Evolutionary conservation across 2,329 filamentous ascomycete species (phyloP).

Genomic region (Cladosporium colombiae): DNA sequence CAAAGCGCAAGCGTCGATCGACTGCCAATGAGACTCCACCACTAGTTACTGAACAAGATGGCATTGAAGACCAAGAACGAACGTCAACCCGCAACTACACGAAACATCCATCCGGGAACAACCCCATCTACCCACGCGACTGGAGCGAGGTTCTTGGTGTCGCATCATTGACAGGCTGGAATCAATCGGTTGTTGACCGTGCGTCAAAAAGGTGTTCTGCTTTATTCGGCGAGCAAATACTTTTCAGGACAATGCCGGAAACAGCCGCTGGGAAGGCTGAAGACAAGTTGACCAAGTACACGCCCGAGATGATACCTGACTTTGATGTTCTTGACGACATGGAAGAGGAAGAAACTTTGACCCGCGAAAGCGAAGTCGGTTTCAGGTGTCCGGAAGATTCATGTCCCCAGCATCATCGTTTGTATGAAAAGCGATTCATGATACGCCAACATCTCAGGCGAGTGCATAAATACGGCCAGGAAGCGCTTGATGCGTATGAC

Average conservation of each 20-base stretch:
- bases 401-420: conserved; percentile 32
- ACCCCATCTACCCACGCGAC: conserved; percentile 58
- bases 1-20: conserved; percentile 19
- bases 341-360: neutral
- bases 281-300: conserved; percentile 39
- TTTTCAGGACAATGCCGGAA: conserved; percentile 46
- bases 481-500: conserved; percentile 15
- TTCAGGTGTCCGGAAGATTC: conserved; percentile 30
- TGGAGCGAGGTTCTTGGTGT: conserved; percentile 85
- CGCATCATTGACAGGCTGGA: conserved; percentile 73
- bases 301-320: conserved; percentile 35
- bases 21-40: conserved; percentile 17
- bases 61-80: neutral
- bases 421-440: conserved; percentile 31
- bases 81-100: neutral
- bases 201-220: conserved; percentile 72
- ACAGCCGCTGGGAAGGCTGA: conserved; percentile 9
- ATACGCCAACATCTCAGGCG: conserved; percentile 38
- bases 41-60: neutral
- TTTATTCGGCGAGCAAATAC: conserved; percentile 73
- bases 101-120: conserved; percentile 5
- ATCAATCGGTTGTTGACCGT: conserved; percentile 63
- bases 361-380: neutral
- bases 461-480: conserved; percentile 29
- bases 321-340: conserved; percentile 24